Percentiles rank a stretch among this genome's conserved stretches.
Conservation (phyloP, 1,284 basidiomycete species). For the Cutaneotrichosporon sp. region DNA sequence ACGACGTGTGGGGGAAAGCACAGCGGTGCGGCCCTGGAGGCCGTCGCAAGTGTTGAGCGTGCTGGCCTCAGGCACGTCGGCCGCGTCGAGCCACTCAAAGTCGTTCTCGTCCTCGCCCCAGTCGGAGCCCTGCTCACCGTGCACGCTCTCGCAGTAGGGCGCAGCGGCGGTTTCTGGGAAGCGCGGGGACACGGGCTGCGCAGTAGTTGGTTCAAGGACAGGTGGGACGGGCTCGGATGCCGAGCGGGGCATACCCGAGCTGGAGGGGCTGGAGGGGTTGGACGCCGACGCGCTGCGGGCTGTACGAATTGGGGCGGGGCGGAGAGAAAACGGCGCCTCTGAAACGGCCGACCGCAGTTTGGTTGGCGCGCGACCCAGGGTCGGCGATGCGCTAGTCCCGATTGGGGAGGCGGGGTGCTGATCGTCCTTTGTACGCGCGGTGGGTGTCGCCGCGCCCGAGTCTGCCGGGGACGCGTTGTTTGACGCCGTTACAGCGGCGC, state of each 20-base stretch:
- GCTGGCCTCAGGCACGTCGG: constrained; percentile 17
- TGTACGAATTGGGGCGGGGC: constrained; percentile 14
- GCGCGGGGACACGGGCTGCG: constrained; percentile 1
- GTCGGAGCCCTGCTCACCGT: constrained; percentile 44
- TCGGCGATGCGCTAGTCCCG: not conserved
- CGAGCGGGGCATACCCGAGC: not conserved
- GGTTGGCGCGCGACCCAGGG: not conserved
- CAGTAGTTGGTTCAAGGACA: not conserved
- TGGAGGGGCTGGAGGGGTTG: not conserved
- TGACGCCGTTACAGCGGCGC: not conserved
- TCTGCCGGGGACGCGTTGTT: not conserved
- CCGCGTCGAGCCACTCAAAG: constrained; percentile 43
- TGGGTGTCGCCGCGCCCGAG: constrained; percentile 1
- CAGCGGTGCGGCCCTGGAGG: too few species aligned
- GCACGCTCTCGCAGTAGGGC: constrained; percentile 30
- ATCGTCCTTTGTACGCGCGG: not conserved
- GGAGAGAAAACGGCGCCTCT: constrained; percentile 14
- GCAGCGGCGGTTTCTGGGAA: constrained; percentile 14
- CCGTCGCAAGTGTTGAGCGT: not conserved
- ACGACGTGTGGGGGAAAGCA: too few species aligned
- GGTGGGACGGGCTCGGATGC: constrained; percentile 8
- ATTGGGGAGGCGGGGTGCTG: not conserved
- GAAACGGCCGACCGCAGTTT: constrained; percentile 10
- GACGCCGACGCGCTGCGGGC: constrained; percentile 4
- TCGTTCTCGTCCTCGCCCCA: constrained; percentile 45